Evolutionary conservation across 2,329 filamentous ascomycete genomes (phyloP).

Genomic region (Pseudogymnoascus sp.): DNA sequence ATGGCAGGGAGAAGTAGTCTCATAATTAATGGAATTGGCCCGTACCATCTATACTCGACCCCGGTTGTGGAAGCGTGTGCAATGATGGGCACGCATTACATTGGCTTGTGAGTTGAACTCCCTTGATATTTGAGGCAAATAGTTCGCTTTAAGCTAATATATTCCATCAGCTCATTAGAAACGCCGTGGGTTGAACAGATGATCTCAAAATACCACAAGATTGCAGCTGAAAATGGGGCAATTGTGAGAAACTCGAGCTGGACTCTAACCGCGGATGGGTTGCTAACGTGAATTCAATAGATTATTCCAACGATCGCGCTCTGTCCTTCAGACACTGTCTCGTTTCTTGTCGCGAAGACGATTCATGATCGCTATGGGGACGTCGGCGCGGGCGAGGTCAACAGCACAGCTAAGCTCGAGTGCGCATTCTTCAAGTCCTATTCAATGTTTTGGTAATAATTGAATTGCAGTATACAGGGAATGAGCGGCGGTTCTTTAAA

Average conservation of each 20-base stretch:
- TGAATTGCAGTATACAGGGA: not conserved
- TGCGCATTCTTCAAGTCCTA: not conserved
- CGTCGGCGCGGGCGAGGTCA: slow-evolving; percentile 2
- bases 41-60: slow-evolving; percentile 55
- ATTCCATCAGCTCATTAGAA: slow-evolving; percentile 12
- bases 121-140: not conserved
- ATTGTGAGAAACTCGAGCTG: not conserved
- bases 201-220: slow-evolving; percentile 12
- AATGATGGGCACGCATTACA: slow-evolving; percentile 55
- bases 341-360: slow-evolving; percentile 2
- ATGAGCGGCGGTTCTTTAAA: slow-evolving; percentile 13
- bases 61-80: slow-evolving; percentile 57
- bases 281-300: not conserved
- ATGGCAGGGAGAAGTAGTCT: slow-evolving; percentile 36
- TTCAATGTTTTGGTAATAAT: not conserved
- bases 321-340: slow-evolving; percentile 11
- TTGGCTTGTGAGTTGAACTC: slow-evolving; percentile 42
- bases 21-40: slow-evolving; percentile 53
- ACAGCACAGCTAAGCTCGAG: slow-evolving; percentile 14
- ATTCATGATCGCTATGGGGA: not conserved
- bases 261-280: not conserved
- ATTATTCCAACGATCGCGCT: slow-evolving; percentile 14
- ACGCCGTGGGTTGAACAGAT: slow-evolving; percentile 15
- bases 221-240: slow-evolving; percentile 10
- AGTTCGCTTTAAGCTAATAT: not conserved